Evolutionary conservation across 805 yeast genomes (phyloP), one percentile per base, ranked within the genome.

Genomic region (Yarrowia sp.): DNA sequence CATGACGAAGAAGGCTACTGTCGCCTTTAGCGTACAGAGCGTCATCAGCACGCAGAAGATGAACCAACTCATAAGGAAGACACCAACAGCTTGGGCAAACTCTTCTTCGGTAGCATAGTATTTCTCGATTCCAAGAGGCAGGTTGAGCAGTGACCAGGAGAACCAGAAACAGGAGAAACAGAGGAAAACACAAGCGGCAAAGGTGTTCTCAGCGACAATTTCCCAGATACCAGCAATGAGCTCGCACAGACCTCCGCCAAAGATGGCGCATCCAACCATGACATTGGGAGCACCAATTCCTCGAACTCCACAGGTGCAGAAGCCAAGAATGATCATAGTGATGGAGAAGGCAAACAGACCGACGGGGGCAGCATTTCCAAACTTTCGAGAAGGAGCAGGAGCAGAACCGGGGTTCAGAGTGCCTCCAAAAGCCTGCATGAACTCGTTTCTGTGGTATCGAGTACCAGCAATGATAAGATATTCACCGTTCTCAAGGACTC

Each of bases 391-490:
- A 5, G 84, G 78, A 63, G 75, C 27, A 6, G 49, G 49, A 1
- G 61, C 49, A 13, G 49, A 41, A 3, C 49, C 55, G 8, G 61
- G 61, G 38, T 56, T 59, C 32, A 59, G 19, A 16, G 63, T 61
- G 4, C 63, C 63, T 16, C 61, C 62, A 66, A 87, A 87, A 1
- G 94, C 94, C 25, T 74, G 74, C 62, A 77, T 74, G 63, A 87
- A 77, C 60, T 87, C 92, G 55, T 77, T 70, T 67, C 78, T 80
- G 59, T 82, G 75, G 66, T 84, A 87, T 70, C 80, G 83, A 65
- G 84, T 84, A 66, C 84, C 80, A 2, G 93, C 94, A 63, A 88
- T 79, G 65, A 76, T 82, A 62, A 88, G 77, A 68, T 81, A 84
- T 41, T 84, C 86, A 41, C 84, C 84, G 66, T 85, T 86, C 3